These are phyloP conservation scores for Gentiana straminea DNA, from an alignment of 257 asterid genomes.

Conservation along the genomic window DNA sequence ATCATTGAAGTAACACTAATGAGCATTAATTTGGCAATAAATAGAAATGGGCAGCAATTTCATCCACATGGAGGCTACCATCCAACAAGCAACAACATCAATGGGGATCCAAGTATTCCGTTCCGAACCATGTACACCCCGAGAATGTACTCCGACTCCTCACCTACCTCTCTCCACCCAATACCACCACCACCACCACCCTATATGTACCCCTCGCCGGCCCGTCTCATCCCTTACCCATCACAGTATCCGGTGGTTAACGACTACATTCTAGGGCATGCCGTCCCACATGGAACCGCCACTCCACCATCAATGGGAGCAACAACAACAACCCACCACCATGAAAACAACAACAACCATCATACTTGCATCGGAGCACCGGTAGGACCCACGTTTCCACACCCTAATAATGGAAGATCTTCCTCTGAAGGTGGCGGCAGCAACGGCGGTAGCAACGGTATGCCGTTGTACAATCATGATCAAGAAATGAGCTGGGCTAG, in stretches of 20 bases:
- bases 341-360: constrained; percentile 10
- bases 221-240: constrained; percentile 38
- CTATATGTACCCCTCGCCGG: constrained; percentile 42
- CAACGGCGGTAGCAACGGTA: constrained; percentile 15
- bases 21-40: too few relatives aligned
- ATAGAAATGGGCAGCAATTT: constrained; percentile 39
- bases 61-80: constrained; percentile 42
- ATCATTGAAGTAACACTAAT: too few relatives aligned
- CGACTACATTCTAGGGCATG: constrained; percentile 65
- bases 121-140: constrained; percentile 51
- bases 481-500: constrained; percentile 15
- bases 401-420: constrained; percentile 4
- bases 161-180: constrained; percentile 19
- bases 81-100: constrained; percentile 20
- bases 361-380: constrained; percentile 89
- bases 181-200: constrained; percentile 16
- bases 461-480: constrained; percentile 16
- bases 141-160: constrained; percentile 29
- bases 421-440: constrained; percentile 15
- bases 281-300: constrained; percentile 21
- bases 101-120: constrained; percentile 33
- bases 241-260: constrained; percentile 28
- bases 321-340: neutral
- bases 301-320: constrained; percentile 7
- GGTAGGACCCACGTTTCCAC: constrained; percentile 31